phyloP scores from a whole-genome alignment of 2,329 filamentous ascomycete genomes.

The Arthroderma uncinatum region DNA sequence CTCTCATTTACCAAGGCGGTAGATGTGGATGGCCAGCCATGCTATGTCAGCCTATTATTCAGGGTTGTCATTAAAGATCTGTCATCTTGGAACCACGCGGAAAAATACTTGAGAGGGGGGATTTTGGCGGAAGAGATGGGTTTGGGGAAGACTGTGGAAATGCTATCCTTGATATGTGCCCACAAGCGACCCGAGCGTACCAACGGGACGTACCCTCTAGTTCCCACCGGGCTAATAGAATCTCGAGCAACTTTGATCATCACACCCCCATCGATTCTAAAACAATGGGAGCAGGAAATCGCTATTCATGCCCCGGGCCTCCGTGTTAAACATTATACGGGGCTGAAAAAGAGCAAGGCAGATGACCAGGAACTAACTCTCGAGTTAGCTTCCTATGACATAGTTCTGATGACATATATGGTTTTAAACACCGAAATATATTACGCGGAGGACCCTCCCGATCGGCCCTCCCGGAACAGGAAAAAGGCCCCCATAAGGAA shows the following conservation, averaged over 20 bases:
- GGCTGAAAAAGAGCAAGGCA: slow-evolving; percentile 34
- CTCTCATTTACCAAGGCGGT: slow-evolving; percentile 29
- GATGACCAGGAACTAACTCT: slow-evolving; percentile 34
- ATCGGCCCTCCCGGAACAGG: slow-evolving; percentile 54
- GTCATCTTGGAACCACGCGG: slow-evolving; percentile 24
- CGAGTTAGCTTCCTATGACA: slow-evolving; percentile 40
- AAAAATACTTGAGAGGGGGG: slow-evolving; percentile 29
- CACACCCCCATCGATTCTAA: slow-evolving; percentile 49
- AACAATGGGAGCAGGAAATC: slow-evolving; percentile 55
- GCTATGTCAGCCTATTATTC: slow-evolving; percentile 34
- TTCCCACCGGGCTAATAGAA: slow-evolving; percentile 21
- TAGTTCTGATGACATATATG: slow-evolving; percentile 53
- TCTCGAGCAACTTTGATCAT: slow-evolving; percentile 53
- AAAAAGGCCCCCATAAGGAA: slow-evolving; percentile 52
- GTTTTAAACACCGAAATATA: slow-evolving; percentile 72
- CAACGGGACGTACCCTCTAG: slow-evolving; percentile 14
- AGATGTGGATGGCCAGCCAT: slow-evolving; percentile 30
- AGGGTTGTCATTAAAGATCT: slow-evolving; percentile 31
- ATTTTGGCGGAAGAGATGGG: slow-evolving; percentile 43
- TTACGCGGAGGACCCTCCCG: slow-evolving; percentile 58
- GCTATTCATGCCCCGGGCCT: slow-evolving; percentile 45
- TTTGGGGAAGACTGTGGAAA: slow-evolving; percentile 41
- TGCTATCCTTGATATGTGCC: slow-evolving; percentile 37
- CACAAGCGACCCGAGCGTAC: slow-evolving; percentile 23
- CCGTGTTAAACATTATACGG: slow-evolving; percentile 46